Evolutionary conservation across 345 rosid genomes (phyloP).

Genomic region (Salix exigua): DNA sequence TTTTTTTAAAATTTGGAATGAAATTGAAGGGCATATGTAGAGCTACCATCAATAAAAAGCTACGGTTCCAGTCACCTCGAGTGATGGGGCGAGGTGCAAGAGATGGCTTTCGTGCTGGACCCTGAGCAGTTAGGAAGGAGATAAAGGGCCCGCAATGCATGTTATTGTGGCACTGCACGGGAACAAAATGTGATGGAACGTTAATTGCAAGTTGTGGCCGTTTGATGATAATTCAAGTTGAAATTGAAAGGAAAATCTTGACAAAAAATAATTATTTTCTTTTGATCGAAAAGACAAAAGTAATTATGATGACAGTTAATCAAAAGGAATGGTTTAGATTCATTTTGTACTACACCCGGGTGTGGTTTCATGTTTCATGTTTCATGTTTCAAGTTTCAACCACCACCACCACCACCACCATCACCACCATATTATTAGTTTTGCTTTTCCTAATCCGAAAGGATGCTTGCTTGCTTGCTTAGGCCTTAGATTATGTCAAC

Average conservation of each 20-base stretch:
- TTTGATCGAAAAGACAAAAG: background rate
- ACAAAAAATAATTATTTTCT: conserved; percentile 5
- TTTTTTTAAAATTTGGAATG: too few relatives aligned
- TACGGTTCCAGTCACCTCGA: too few relatives aligned
- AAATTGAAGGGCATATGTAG: too few relatives aligned
- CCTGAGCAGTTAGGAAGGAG: too few relatives aligned
- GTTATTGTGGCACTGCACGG: too few relatives aligned
- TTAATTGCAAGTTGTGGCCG: background rate
- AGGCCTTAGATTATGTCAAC: too few relatives aligned
- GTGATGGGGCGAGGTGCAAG: too few relatives aligned
- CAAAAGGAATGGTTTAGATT: conserved; percentile 18
- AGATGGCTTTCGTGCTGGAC: too few relatives aligned
- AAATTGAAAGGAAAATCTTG: conserved; percentile 1
- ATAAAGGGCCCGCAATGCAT: too few relatives aligned
- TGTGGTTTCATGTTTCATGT: background rate
- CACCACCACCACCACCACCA: too few relatives aligned
- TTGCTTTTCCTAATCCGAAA: conserved; percentile 13
- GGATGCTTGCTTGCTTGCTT: background rate
- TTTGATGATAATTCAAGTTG: background rate
- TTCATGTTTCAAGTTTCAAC: background rate
- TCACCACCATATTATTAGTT: conserved; percentile 1
- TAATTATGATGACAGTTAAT: conserved; percentile 9
- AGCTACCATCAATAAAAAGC: too few relatives aligned
- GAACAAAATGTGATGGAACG: too few relatives aligned
- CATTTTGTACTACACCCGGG: background rate